Percentiles rank a stretch among this genome's conserved stretches.
Conservation (phyloP, 108 stramenopile genomes). For the Pseudonitzschia multistriata region DNA sequence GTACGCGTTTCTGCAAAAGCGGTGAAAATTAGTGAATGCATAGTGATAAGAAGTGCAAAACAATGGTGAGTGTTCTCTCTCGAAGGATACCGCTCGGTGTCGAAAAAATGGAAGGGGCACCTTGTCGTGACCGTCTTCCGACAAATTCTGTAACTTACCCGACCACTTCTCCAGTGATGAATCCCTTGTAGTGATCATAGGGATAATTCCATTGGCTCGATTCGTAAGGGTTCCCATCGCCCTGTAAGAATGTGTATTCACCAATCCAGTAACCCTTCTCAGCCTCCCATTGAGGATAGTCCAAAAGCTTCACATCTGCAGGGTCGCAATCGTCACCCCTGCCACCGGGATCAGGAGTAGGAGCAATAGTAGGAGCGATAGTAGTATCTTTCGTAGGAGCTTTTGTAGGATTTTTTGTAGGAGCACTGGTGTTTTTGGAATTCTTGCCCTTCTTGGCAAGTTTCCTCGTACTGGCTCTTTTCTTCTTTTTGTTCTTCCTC, state of each 20-base stretch:
- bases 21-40: slow-evolving; percentile 1
- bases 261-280: slow-evolving; percentile 42
- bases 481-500: not conserved
- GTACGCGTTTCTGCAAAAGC: slow-evolving; percentile 27
- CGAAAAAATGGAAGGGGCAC: too few species aligned
- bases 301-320: not conserved
- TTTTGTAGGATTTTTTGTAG: too few species aligned
- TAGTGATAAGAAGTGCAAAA: slow-evolving; percentile 19
- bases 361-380: too few species aligned
- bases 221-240: slow-evolving; percentile 20
- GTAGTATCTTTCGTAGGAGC: too few species aligned
- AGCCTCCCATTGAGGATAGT: slow-evolving; percentile 1
- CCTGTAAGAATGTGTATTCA: slow-evolving; percentile 32
- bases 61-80: too few species aligned
- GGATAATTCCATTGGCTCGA: slow-evolving; percentile 29
- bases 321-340: not conserved
- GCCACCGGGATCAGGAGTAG: too few species aligned
- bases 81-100: too few species aligned
- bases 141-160: slow-evolving; percentile 1
- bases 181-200: slow-evolving; percentile 21
- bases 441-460: too few species aligned
- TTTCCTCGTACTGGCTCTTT: too few species aligned
- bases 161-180: slow-evolving; percentile 9
- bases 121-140: not conserved
- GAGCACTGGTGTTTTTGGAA: too few species aligned